Evolutionary conservation across 805 yeast genomes (phyloP), one percentile per base, ranked within the genome.

Genomic region (Saccharomycopsis babjevae): DNA sequence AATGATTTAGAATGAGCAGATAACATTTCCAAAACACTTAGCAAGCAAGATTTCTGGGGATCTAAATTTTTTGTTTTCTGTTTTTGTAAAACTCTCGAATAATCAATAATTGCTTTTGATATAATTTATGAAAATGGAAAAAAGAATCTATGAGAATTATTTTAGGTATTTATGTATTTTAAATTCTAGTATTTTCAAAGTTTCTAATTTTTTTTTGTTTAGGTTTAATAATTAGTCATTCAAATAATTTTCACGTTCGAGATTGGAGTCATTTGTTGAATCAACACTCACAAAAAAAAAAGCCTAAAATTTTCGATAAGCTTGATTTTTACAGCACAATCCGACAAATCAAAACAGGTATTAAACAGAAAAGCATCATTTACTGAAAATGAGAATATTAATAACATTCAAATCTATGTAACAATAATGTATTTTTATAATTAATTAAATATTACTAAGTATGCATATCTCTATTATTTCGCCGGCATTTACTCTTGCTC

Each of bases 401-500:
- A 42, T n/a, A 18, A 42, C 25, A 42, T n/a, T 6, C 8, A 4
- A 42, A 18, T 42, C 22, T n/a, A n/a, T 20, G 25, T 42, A n/a
- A 18, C 25, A 25, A 42, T 34, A 42, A 42, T 20, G 25, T 46
- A 46, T 25, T 46, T 46, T 22, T 2, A 13, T 10, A 13, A 11
- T 25, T 32, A 10, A 30, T 32, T 52, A 11, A 30, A 11, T 5
- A 50, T 50, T 30, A 52, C 6, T 32, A 32, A 30, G 16, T 13
- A 18, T 52, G 32, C 18, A 34, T 32, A 32, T n/a, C 16, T 52
- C 7, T 30, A 5, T 1, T 50, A 18, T 18, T 15, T n/a, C 22
- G 4, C 20, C 11, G 15, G 20, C 22, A 52, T 2, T 32, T 52
- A 64, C 6, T 65, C 73, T 34, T 66, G 61, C 68, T 69, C 69